Evolutionary conservation across 169 alveolate species (phyloP), one percentile per base, ranked within the genome.

Genomic region (Babesia bigemina): DNA sequence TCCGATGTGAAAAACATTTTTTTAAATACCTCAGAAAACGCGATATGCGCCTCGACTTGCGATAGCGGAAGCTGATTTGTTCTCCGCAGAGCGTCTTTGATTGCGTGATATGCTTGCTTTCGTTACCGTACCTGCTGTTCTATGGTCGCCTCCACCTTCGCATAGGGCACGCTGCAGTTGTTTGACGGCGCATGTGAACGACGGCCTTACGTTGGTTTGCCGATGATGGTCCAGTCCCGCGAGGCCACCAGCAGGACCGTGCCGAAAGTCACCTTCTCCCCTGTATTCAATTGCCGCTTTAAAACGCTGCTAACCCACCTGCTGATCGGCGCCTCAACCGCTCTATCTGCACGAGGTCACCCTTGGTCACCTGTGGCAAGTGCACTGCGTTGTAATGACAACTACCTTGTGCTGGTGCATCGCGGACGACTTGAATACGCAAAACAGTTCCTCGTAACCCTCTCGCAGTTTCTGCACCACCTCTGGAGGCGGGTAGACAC

Each of bases 331-430:
- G 61, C 47, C 90, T 91, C 44, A 93, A 58, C 55, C 85, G 85
- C 61, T 93, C 96, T n/a, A 94, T 88, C 63, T 93, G 96, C 2
- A 93, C 93, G 39, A 93, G 71, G 70, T 93, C 96, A 2, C 96
- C 96, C 48, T 90, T 90, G 24, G 95, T 91, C 21, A 88, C 94
- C 94, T 90, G 73, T 3, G 22, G 52, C 26, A 22, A n/a, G 48
- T 26, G 22, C 21, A 14, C 4, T 4, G 42, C 28, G 10, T 6
- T 21, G 17, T 7, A 12, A 0, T 19, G 22, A 11, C 53, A 28
- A n/a, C 26, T 52, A 90, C 94, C 61, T 90, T 90, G 63, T 90
- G 94, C 59, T 90, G 92, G 59, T 84, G 88, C 50, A 73, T 69
- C 33, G 86, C 79, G 36, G 86, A 76, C 0, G 94, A 90, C 62